These are phyloP conservation scores for Dendryphion nanum DNA, from an alignment of 2,329 filamentous ascomycete species.

Conservation along the genomic window DNA sequence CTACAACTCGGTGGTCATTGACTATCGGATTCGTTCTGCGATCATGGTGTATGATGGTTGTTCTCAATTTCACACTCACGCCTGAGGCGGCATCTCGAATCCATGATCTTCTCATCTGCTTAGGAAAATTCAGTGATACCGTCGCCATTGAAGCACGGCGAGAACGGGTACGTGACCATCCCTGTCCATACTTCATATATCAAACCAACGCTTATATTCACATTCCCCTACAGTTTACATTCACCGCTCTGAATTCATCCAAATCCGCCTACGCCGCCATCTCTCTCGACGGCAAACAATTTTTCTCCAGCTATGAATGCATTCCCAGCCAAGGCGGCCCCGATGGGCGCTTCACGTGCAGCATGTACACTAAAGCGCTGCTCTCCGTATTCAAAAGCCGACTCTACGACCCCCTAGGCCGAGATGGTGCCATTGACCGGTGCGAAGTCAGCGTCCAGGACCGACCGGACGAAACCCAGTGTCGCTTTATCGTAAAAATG, in stretches of 20 bases:
- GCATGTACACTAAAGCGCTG: constrained; percentile 67
- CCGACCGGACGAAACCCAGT: constrained; percentile 64
- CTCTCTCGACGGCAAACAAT: constrained; percentile 63
- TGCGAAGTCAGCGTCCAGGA: constrained; percentile 76
- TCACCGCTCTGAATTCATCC: constrained; percentile 76
- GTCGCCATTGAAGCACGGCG: constrained; percentile 71
- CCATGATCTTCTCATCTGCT: constrained; percentile 71
- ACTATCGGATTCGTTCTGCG: background rate
- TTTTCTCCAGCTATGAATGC: constrained; percentile 73
- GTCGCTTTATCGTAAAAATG: constrained; percentile 72
- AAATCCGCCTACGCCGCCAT: constrained; percentile 78
- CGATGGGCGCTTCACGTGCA: constrained; percentile 66
- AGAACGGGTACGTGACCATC: constrained; percentile 55
- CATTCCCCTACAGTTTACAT: constrained; percentile 53
- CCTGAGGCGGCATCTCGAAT: constrained; percentile 70
- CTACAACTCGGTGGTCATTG: too few relatives aligned
- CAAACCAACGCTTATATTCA: constrained; percentile 16
- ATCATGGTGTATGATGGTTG: constrained; percentile 38
- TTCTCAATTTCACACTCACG: constrained; percentile 68
- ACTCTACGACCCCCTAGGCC: constrained; percentile 61
- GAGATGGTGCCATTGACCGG: constrained; percentile 68
- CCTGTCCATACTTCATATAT: constrained; percentile 4
- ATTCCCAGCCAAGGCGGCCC: constrained; percentile 37
- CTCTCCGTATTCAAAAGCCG: constrained; percentile 74
- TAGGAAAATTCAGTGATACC: constrained; percentile 77